These are phyloP conservation scores for Mycena pura DNA, from an alignment of 768 basidiomycete genomes.

Conservation along the genomic window DNA sequence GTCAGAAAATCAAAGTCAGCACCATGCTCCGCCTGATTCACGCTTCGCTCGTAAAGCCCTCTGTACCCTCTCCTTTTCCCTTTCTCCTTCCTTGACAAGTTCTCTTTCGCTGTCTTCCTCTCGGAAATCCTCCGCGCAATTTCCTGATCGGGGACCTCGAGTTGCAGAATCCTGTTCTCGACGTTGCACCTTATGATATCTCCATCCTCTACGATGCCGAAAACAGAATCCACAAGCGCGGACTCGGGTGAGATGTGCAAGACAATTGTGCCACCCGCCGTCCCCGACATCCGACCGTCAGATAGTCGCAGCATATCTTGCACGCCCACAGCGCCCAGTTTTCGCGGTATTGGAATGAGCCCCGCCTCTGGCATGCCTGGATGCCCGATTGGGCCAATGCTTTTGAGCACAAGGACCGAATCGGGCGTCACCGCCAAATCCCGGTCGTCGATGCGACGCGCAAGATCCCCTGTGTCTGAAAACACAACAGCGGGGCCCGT, in stretches of 20 bases:
- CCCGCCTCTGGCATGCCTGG: conserved; percentile 28
- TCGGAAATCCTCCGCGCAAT: conserved; percentile 47
- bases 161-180: conserved; percentile 50
- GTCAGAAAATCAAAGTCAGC: conserved; percentile 28
- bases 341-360: conserved; percentile 54
- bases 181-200: conserved; percentile 62
- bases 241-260: conserved; percentile 68
- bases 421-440: conserved; percentile 24
- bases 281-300: conserved; percentile 70
- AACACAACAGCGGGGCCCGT: conserved; percentile 17
- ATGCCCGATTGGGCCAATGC: conserved; percentile 25
- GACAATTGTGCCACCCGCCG: conserved; percentile 54
- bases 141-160: conserved; percentile 55
- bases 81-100: conserved; percentile 49
- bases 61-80: conserved; percentile 56
- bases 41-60: conserved; percentile 27
- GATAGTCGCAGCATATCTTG: conserved; percentile 56
- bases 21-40: conserved; percentile 25
- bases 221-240: conserved; percentile 58
- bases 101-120: conserved; percentile 48
- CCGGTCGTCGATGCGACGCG: conserved; percentile 58
- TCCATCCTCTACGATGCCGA: conserved; percentile 66
- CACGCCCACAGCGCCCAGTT: conserved; percentile 54
- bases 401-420: conserved; percentile 23
- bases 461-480: conserved; percentile 45